These are phyloP conservation scores for Withania somnifera DNA, from an alignment of 305 asterid species.

Conservation along the genomic window DNA sequence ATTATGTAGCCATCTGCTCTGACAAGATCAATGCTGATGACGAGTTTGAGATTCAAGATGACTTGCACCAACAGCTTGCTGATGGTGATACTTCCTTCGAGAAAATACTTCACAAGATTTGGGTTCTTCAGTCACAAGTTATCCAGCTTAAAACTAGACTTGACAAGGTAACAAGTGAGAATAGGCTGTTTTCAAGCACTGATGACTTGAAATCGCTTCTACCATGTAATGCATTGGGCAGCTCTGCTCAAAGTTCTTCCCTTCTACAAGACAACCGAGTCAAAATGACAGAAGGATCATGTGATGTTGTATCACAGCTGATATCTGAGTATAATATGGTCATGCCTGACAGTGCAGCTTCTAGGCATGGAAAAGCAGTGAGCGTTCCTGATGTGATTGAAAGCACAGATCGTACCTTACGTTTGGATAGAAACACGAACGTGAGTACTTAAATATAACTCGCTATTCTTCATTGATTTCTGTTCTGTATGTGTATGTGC, in stretches of 20 bases:
- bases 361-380: conserved; percentile 24
- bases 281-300: conserved; percentile 27
- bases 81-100: conserved; percentile 32
- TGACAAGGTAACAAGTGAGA: conserved; percentile 29
- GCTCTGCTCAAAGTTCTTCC: conserved; percentile 16
- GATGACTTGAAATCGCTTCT: conserved; percentile 20
- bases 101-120: conserved; percentile 33
- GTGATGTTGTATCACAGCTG: conserved; percentile 37
- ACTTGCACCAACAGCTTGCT: conserved; percentile 16
- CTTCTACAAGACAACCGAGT: conserved; percentile 35
- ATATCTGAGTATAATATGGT: conserved; percentile 22
- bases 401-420: conserved; percentile 19
- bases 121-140: conserved; percentile 30
- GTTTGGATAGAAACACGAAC: conserved; percentile 8
- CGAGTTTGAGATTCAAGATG: conserved; percentile 31
- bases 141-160: conserved; percentile 35
- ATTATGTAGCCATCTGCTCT: conserved; percentile 19
- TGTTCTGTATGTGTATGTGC: not conserved
- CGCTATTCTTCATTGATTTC: not conserved
- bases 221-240: conserved; percentile 11
- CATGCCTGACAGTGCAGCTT: conserved; percentile 32
- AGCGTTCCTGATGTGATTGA: conserved; percentile 23
- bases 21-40: conserved; percentile 21
- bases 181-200: conserved; percentile 21
- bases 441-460: conserved; percentile 19